phyloP scores from a whole-genome alignment of 768 basidiomycete genomes.

The Psilocybe cyanescens region DNA sequence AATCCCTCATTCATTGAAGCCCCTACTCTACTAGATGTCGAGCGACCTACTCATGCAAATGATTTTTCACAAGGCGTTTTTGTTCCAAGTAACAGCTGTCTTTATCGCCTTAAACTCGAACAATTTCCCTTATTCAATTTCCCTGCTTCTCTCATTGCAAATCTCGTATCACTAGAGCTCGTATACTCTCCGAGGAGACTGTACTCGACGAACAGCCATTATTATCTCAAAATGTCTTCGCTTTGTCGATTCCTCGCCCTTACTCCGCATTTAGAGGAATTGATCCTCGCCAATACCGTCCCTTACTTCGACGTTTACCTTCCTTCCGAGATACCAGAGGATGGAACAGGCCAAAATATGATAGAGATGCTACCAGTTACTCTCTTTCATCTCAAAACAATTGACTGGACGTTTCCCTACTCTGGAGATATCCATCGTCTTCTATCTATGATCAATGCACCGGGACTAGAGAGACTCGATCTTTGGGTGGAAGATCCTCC shows the following conservation, averaged over 20 bases:
- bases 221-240: slow-evolving; percentile 41
- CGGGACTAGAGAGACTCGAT: slow-evolving; percentile 46
- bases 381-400: slow-evolving; percentile 41
- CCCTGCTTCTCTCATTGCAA: slow-evolving; percentile 37
- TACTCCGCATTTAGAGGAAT: slow-evolving; percentile 43
- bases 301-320: slow-evolving; percentile 36
- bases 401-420: slow-evolving; percentile 53
- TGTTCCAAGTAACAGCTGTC: slow-evolving; percentile 18
- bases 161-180: slow-evolving; percentile 46
- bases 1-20: slow-evolving; percentile 22
- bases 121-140: slow-evolving; percentile 44
- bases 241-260: slow-evolving; percentile 39
- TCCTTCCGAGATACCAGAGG: slow-evolving; percentile 9
- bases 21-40: slow-evolving; percentile 17
- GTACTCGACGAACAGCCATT: slow-evolving; percentile 22
- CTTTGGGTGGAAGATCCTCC: slow-evolving; percentile 40
- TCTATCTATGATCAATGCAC: slow-evolving; percentile 42
- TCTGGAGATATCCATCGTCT: slow-evolving; percentile 45
- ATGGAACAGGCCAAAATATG: slow-evolving; percentile 3
- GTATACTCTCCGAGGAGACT: slow-evolving; percentile 35
- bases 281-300: slow-evolving; percentile 45
- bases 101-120: slow-evolving; percentile 42
- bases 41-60: slow-evolving; percentile 1
- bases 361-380: slow-evolving; percentile 29
- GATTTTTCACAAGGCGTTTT: background rate